Percentiles rank a stretch among this genome's conserved stretches.
Conservation (phyloP, 2,329 filamentous ascomycete species). For the Pseudogymnoascus sp. region DNA sequence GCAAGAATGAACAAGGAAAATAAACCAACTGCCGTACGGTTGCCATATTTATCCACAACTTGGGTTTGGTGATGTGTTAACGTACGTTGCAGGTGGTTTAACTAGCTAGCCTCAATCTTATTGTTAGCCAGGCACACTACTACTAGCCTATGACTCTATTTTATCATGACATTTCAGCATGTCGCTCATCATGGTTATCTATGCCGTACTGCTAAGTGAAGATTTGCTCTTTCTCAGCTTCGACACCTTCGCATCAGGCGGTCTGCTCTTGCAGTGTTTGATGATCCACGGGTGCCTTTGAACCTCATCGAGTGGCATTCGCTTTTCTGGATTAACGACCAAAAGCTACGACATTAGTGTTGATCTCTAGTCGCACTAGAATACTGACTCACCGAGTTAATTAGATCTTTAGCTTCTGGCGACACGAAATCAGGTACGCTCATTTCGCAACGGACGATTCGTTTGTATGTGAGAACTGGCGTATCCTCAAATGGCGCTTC, state of each 20-base stretch:
- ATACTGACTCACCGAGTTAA: slow-evolving; percentile 65
- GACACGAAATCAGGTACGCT: slow-evolving; percentile 85
- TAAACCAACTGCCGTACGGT: neutral
- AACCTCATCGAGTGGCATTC: slow-evolving; percentile 85
- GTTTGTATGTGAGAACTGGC: slow-evolving; percentile 84
- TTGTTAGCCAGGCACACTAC: neutral
- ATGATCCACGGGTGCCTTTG: slow-evolving; percentile 91
- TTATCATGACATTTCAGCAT: neutral
- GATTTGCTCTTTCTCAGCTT: neutral
- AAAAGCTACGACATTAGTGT: slow-evolving; percentile 52
- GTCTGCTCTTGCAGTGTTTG: slow-evolving; percentile 66
- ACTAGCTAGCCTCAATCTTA: neutral
- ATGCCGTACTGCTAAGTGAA: neutral
- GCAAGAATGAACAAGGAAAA: neutral
- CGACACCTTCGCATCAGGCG: slow-evolving; percentile 25
- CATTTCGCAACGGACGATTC: slow-evolving; percentile 87
- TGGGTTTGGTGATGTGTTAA: neutral
- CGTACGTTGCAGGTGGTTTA: neutral
- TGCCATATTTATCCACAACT: neutral
- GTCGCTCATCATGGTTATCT: neutral
- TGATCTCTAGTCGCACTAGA: neutral
- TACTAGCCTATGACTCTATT: neutral
- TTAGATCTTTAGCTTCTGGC: slow-evolving; percentile 81
- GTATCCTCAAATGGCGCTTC: slow-evolving; percentile 97
- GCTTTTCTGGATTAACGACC: slow-evolving; percentile 87